Conservation (phyloP, 2,329 filamentous ascomycete genomes). For the Talaromyces verruculosus region DNA sequence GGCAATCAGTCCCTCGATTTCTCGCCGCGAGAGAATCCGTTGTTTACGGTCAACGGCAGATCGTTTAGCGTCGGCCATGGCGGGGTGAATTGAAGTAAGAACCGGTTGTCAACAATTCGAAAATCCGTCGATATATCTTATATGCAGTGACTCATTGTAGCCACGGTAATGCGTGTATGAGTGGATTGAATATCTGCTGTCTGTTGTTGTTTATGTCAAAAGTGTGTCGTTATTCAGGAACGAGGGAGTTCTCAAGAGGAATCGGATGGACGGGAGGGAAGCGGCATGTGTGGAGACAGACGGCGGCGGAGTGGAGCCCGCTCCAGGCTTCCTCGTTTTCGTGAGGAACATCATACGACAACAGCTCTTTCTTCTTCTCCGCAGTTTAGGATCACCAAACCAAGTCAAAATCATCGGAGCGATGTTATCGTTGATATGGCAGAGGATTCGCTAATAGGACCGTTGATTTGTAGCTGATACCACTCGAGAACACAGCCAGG, state of each 20-base stretch:
- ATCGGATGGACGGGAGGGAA: background rate
- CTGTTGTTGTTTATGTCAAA: background rate
- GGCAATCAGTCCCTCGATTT: conserved; percentile 81
- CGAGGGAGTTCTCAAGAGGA: background rate
- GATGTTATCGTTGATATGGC: no score
- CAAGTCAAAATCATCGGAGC: no score
- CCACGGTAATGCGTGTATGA: background rate
- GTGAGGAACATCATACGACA: background rate
- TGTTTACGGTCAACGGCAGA: conserved; percentile 42
- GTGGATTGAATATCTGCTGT: background rate
- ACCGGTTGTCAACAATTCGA: background rate
- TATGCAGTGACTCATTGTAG: background rate
- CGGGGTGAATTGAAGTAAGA: background rate
- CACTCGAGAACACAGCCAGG: no score
- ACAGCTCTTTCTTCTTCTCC: background rate
- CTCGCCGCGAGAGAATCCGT: conserved; percentile 57
- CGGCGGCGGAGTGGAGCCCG: background rate
- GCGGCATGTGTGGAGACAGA: background rate
- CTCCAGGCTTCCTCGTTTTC: background rate
- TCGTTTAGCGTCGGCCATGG: conserved; percentile 12
- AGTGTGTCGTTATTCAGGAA: background rate
- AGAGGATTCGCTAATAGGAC: no score
- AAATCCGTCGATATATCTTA: background rate
- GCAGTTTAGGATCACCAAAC: no score
- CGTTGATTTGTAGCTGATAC: no score